A percentile compares a stretch with the other conserved stretches of the same genome.
These are phyloP conservation scores for Incumbomyces lentus DNA, from an alignment of 2,329 filamentous ascomycete species.

Conservation along the genomic window DNA sequence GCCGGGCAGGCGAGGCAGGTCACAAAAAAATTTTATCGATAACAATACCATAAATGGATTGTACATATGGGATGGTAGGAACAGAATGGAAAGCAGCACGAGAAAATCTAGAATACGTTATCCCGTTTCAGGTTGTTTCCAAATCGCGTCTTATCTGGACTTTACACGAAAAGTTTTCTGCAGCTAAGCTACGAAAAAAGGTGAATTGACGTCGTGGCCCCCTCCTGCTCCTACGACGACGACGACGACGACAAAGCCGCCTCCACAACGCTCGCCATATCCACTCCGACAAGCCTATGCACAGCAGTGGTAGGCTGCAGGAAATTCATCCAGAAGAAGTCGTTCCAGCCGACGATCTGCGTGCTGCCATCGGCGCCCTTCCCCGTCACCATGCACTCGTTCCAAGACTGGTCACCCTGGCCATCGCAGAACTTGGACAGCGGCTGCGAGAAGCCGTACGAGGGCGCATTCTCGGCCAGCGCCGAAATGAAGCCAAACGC, in stretches of 20 bases:
- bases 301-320: background rate
- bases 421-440: conserved; percentile 4
- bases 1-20: no score
- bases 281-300: background rate
- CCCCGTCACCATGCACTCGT: background rate
- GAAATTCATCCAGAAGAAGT: background rate
- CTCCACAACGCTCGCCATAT: background rate
- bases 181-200: no score
- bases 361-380: background rate
- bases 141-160: no score
- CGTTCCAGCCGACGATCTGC: background rate
- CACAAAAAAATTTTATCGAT: no score
- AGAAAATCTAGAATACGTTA: no score
- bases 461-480: conserved; percentile 1
- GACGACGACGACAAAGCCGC: background rate
- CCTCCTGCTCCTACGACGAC: no score
- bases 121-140: no score
- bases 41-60: no score
- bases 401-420: background rate
- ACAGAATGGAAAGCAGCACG: no score
- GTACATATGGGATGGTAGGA: no score
- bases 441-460: background rate
- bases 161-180: no score
- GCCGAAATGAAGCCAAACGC: background rate
- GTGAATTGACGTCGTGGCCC: no score